These are phyloP conservation scores for Populus euphratica DNA, from an alignment of 345 rosid species.

Conservation along the genomic window DNA sequence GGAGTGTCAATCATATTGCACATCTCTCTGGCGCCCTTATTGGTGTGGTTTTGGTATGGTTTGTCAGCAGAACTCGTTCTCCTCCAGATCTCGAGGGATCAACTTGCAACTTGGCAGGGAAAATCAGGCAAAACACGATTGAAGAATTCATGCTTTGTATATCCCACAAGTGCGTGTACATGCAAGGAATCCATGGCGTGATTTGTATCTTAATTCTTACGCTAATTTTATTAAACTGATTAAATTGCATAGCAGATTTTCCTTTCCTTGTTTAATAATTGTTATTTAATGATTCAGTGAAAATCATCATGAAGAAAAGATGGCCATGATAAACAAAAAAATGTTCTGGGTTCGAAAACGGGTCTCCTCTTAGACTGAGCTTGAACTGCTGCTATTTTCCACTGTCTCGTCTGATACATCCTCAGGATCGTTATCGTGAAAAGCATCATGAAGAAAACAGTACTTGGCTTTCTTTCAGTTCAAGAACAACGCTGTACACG, in stretches of 20 bases:
- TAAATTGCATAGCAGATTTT: neutral
- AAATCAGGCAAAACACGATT: constrained; percentile 23
- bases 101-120: constrained; percentile 1
- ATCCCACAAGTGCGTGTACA: neutral
- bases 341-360: neutral
- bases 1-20: constrained; percentile 46
- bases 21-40: constrained; percentile 63
- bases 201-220: neutral
- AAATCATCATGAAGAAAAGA: neutral
- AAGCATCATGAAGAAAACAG: neutral
- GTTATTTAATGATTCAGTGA: too few species aligned
- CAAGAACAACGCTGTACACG: constrained; percentile 19
- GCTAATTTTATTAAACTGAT: neutral
- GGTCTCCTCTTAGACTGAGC: neutral
- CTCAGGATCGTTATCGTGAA: neutral
- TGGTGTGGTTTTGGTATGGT: constrained; percentile 70
- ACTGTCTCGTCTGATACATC: neutral
- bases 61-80: constrained; percentile 66
- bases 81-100: constrained; percentile 33
- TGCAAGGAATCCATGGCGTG: neutral
- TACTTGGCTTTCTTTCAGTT: constrained; percentile 23
- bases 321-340: neutral
- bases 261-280: neutral
- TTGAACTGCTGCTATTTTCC: neutral
- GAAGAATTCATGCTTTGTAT: neutral